These are phyloP conservation scores for Sapria himalayana DNA, from an alignment of 345 rosid species.

Conservation along the genomic window DNA sequence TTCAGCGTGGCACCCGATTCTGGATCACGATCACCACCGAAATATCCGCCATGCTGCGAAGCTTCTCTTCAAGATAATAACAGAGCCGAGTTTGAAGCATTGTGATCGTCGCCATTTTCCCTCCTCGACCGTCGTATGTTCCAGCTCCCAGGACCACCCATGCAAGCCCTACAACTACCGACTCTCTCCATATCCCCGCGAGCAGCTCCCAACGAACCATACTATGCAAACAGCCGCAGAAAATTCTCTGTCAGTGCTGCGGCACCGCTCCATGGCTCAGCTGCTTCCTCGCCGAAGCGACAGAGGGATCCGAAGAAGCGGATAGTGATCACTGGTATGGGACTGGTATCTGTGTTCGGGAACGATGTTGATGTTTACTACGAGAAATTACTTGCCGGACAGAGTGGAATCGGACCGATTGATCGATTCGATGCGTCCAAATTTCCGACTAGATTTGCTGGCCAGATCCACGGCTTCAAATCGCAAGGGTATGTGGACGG, in stretches of 20 bases:
- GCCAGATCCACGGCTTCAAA: conserved; percentile 87
- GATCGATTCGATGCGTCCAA: conserved; percentile 93
- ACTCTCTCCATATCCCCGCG: conserved; percentile 41
- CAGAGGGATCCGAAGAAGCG: conserved; percentile 90
- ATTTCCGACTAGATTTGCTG: conserved; percentile 90
- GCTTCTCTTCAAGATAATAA: too few relatives aligned
- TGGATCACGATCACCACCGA: too few relatives aligned
- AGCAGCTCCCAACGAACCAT: conserved; percentile 19
- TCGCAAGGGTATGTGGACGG: conserved; percentile 77
- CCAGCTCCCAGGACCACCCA: conserved; percentile 9
- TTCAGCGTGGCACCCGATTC: too few relatives aligned
- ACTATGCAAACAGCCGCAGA: conserved; percentile 11
- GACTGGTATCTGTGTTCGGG: conserved; percentile 86
- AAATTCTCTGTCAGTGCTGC: conserved; percentile 15
- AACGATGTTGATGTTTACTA: conserved; percentile 73
- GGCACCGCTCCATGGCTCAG: conserved; percentile 22
- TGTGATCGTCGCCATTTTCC: not conserved
- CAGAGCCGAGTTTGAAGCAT: too few relatives aligned
- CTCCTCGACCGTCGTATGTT: not conserved
- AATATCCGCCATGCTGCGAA: too few relatives aligned
- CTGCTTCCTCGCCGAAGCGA: conserved; percentile 62
- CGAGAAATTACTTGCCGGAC: conserved; percentile 65
- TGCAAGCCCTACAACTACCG: conserved; percentile 54
- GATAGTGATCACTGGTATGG: conserved; percentile 91
- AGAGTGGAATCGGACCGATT: conserved; percentile 73